These are phyloP conservation scores for Cryphonectria carpinicola DNA, from an alignment of 2,329 filamentous ascomycete species.

Conservation along the genomic window DNA sequence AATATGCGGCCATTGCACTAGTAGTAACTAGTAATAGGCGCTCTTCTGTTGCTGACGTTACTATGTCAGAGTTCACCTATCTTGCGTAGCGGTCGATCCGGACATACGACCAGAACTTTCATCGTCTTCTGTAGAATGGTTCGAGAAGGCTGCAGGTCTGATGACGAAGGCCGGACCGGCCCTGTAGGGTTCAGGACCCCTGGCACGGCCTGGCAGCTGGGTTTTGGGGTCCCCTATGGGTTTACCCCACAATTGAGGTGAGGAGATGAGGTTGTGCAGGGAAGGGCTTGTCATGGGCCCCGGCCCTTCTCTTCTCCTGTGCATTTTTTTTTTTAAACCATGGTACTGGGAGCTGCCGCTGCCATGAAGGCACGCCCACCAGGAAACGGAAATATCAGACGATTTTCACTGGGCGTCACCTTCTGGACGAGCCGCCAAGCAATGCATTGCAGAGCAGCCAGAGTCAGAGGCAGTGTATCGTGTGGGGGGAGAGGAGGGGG, in stretches of 20 bases:
- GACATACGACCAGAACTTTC: not conserved
- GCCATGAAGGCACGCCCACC: not conserved
- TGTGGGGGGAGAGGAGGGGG: not conserved
- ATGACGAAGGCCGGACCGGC: not conserved
- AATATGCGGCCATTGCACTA: not conserved
- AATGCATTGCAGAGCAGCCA: not conserved
- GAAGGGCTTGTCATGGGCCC: slow-evolving; percentile 1
- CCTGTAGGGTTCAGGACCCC: slow-evolving; percentile 12
- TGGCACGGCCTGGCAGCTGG: not conserved
- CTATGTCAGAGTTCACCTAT: not conserved
- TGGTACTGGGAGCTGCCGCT: not conserved
- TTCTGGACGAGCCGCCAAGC: not conserved
- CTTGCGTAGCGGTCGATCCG: not conserved
- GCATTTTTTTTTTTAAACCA: not conserved
- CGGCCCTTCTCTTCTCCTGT: not conserved
- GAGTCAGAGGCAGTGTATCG: not conserved
- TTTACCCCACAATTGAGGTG: slow-evolving; percentile 14
- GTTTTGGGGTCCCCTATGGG: slow-evolving; percentile 10
- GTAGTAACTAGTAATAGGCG: not conserved
- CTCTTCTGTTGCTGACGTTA: not conserved
- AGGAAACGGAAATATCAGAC: not conserved
- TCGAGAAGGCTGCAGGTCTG: slow-evolving; percentile 13
- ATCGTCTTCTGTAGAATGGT: not conserved
- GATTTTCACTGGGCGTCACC: not conserved
- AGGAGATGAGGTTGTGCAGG: not conserved